Conservation (phyloP, 768 basidiomycete species). For the Lactifluus volemus region DNA sequence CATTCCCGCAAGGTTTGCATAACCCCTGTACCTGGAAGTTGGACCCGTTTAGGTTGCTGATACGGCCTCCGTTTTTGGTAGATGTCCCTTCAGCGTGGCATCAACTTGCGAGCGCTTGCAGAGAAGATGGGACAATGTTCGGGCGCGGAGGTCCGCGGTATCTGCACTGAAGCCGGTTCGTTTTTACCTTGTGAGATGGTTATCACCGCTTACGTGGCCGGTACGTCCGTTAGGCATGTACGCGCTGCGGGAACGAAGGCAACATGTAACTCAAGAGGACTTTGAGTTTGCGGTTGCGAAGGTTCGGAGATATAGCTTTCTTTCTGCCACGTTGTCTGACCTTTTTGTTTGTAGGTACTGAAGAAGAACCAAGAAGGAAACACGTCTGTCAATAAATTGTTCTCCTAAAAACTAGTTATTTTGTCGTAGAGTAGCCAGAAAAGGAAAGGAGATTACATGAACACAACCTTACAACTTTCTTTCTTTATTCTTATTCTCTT, state of each 20-base stretch:
- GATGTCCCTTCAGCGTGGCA: slow-evolving; percentile 98
- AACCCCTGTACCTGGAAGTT: background rate
- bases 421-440: background rate
- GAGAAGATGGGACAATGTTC: slow-evolving; percentile 99
- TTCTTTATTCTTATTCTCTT: background rate
- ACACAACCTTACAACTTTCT: background rate
- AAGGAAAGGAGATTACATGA: background rate
- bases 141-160: slow-evolving; percentile 94
- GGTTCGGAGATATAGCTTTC: slow-evolving; percentile 34
- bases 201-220: background rate
- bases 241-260: slow-evolving; percentile 86
- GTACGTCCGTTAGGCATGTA: slow-evolving; percentile 67
- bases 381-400: slow-evolving; percentile 90
- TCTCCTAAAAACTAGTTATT: slow-evolving; percentile 50
- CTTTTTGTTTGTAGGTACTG: slow-evolving; percentile 42
- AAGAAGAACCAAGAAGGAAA: slow-evolving; percentile 97
- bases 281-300: slow-evolving; percentile 99
- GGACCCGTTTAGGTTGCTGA: background rate
- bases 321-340: background rate
- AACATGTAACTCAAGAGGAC: slow-evolving; percentile 97
- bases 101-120: slow-evolving; percentile 90
- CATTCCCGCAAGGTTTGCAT: slow-evolving; percentile 80
- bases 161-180: slow-evolving; percentile 92
- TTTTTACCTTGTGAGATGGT: slow-evolving; percentile 1
- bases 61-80: slow-evolving; percentile 23